Percentiles rank a stretch among this genome's conserved stretches.
Conservation (phyloP, 2,329 filamentous ascomycete genomes). For the Metarhizium anisopliae region DNA sequence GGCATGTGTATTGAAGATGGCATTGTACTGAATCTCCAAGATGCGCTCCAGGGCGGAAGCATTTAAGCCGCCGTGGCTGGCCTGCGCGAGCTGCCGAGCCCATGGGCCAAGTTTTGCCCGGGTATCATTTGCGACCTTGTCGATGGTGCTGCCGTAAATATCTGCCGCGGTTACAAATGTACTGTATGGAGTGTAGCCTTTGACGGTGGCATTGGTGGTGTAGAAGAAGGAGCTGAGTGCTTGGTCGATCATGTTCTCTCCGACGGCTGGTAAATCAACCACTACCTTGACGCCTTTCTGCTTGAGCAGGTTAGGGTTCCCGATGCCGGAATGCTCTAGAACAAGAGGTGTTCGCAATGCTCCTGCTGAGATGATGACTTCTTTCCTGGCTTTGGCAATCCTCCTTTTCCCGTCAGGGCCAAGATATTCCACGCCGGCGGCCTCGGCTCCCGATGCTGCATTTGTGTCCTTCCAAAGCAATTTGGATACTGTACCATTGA, state of each 20-base stretch:
- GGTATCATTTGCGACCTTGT: slow-evolving; percentile 15
- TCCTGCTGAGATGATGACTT: slow-evolving; percentile 39
- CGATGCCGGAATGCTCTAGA: slow-evolving; percentile 44
- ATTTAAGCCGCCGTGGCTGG: slow-evolving; percentile 17
- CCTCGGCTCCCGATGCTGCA: slow-evolving; percentile 9
- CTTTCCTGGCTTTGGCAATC: slow-evolving; percentile 30
- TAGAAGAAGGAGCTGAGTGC: slow-evolving; percentile 22
- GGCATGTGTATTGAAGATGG: slow-evolving; percentile 35
- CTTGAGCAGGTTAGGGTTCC: slow-evolving; percentile 31
- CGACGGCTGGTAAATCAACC: slow-evolving; percentile 40
- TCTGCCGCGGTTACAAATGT: slow-evolving; percentile 25
- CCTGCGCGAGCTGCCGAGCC: slow-evolving; percentile 19
- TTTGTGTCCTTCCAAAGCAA: slow-evolving; percentile 15
- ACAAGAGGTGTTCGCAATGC: slow-evolving; percentile 42
- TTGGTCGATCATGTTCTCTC: slow-evolving; percentile 45
- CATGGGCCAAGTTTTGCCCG: slow-evolving; percentile 18
- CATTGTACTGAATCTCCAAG: slow-evolving; percentile 34
- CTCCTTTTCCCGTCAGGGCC: slow-evolving; percentile 23
- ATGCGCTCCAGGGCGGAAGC: slow-evolving; percentile 27
- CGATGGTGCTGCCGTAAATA: slow-evolving; percentile 21
- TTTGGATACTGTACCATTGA: slow-evolving; percentile 27
- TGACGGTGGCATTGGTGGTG: slow-evolving; percentile 10
- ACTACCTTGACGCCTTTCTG: slow-evolving; percentile 31
- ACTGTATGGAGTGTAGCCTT: slow-evolving; percentile 21
- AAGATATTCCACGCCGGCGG: slow-evolving; percentile 27